Conservation (phyloP, 169 alveolate genomes). For the Babesia bovis region DNA sequence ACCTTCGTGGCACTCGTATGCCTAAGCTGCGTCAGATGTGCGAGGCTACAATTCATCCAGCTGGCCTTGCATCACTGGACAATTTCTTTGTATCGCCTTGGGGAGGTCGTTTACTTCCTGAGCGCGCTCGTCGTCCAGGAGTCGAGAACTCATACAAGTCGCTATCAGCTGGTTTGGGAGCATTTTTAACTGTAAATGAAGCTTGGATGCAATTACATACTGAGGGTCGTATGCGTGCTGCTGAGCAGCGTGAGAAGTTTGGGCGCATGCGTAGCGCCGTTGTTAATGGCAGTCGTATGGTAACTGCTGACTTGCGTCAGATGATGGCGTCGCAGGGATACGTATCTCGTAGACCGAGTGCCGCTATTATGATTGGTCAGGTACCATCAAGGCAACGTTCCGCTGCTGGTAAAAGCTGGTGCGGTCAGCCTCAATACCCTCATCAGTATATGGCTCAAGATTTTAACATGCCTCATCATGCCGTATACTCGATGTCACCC, state of each 20-base stretch:
- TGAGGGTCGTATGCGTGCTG: constrained; percentile 57
- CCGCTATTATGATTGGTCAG: constrained; percentile 18
- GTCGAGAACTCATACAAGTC: not conserved
- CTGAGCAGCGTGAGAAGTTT: constrained; percentile 57
- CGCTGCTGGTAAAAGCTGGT: constrained; percentile 33
- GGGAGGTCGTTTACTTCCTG: constrained; percentile 31
- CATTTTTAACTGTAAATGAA: constrained; percentile 69
- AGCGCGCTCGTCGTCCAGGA: constrained; percentile 1
- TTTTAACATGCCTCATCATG: not conserved
- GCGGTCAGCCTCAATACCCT: not conserved
- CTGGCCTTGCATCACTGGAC: constrained; percentile 74
- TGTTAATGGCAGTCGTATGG: constrained; percentile 36
- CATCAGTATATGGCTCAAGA: not conserved
- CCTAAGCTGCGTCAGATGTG: constrained; percentile 77
- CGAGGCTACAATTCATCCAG: constrained; percentile 81
- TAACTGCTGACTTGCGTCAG: constrained; percentile 26
- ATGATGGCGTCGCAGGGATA: constrained; percentile 31
- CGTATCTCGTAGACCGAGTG: constrained; percentile 6
- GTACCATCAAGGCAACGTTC: constrained; percentile 30
- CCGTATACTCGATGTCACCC: constrained; percentile 2
- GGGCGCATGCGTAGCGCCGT: constrained; percentile 58
- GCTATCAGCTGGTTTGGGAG: constrained; percentile 24
- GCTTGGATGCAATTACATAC: constrained; percentile 79
- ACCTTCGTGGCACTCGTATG: constrained; percentile 72
- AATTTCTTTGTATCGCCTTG: constrained; percentile 74